Base-by-base conservation (phyloP, 495 filamentous ascomycete species). In the Cairneyella variabilis region DNA sequence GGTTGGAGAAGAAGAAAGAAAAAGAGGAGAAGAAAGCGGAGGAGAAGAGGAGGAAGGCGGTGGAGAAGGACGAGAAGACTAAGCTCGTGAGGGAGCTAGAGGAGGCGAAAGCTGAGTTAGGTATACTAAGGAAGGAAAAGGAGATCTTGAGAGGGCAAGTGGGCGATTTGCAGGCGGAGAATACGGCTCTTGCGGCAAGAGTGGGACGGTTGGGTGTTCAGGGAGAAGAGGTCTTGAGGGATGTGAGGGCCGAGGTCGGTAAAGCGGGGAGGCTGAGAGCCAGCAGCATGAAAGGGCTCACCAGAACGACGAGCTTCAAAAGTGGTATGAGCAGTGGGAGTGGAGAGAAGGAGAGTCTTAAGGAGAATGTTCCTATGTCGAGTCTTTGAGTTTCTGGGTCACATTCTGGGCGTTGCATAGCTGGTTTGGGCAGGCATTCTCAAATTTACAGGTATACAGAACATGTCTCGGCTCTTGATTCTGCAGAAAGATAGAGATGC, bases 101-200 rank as follows among this genome's bases (percentile, higher is more conserved):
- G 39, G 69, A 71, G 48, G 62, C 78, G 12, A 76, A 75, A 42
- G 76, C 72, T 11, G 74, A 83, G 66, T 64, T 84, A 5, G 76
- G 80, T 20, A 69, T 76, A 17, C 68, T 86, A 50, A 66, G 73
- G 25, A 74, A 69, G 54, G 78, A 90, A 69, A 72, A 82, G 21
- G 74, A 87, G 53, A 77, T 84, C 22, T 70, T 88, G 56, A 71
- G 73, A 25, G 78, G 81, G 55, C 71, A 83, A 63, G 76, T 89
- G 26, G 72, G 79, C 9, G 74, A 80, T 41, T 62, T 90, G 60
- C 86, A 90, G 69, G 67, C 65, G 28, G 82, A 88, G 76, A 88
- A 89, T 51, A 80, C 76, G 11, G 69, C 60, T 63, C 56, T 86
- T 4, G 81, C 79, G 0, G 75, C 73, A 12, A 62, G 64, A 56